Evolutionary conservation across 2,329 filamentous ascomycete species (phyloP).

Genomic region (Botrytis byssoidea): DNA sequence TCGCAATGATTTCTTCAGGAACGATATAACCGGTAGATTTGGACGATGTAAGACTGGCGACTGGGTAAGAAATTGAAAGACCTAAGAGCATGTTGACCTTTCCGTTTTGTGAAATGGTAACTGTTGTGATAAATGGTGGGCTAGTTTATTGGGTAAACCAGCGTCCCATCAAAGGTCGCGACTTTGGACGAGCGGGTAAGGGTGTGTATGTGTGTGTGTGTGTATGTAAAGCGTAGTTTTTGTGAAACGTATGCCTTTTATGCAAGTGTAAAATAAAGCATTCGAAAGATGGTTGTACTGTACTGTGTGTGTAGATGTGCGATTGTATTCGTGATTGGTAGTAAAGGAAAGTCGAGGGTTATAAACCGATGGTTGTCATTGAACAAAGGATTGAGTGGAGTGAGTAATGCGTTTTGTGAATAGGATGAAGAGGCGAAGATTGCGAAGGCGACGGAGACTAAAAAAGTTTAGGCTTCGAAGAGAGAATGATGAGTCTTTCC

Average conservation of each 20-base stretch:
- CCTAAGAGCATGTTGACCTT: slow-evolving; percentile 57
- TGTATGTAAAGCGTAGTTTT: neutral
- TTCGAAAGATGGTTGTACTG: slow-evolving; percentile 1
- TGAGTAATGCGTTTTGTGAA: slow-evolving; percentile 19
- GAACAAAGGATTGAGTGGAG: slow-evolving; percentile 37
- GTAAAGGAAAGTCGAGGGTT: slow-evolving; percentile 24
- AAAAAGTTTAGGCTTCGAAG: slow-evolving; percentile 9
- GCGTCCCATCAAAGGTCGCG: slow-evolving; percentile 33
- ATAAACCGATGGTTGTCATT: slow-evolving; percentile 27
- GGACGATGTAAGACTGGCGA: slow-evolving; percentile 58
- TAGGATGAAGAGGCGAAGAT: slow-evolving; percentile 28
- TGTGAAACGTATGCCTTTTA: slow-evolving; percentile 11
- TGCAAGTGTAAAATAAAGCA: neutral
- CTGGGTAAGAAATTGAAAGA: slow-evolving; percentile 52
- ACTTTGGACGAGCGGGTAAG: slow-evolving; percentile 21
- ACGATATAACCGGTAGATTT: slow-evolving; percentile 56
- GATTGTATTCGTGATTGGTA: neutral
- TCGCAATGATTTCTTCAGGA: slow-evolving; percentile 48
- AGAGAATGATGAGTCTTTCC: slow-evolving; percentile 7
- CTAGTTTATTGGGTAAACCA: slow-evolving; percentile 32
- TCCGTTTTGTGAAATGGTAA: slow-evolving; percentile 38
- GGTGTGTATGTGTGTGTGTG: neutral
- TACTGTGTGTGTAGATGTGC: neutral
- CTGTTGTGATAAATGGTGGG: slow-evolving; percentile 36
- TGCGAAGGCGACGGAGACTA: slow-evolving; percentile 14